Evolutionary conservation across 768 basidiomycete species (phyloP).

Genomic region (Lactarius quietus): DNA sequence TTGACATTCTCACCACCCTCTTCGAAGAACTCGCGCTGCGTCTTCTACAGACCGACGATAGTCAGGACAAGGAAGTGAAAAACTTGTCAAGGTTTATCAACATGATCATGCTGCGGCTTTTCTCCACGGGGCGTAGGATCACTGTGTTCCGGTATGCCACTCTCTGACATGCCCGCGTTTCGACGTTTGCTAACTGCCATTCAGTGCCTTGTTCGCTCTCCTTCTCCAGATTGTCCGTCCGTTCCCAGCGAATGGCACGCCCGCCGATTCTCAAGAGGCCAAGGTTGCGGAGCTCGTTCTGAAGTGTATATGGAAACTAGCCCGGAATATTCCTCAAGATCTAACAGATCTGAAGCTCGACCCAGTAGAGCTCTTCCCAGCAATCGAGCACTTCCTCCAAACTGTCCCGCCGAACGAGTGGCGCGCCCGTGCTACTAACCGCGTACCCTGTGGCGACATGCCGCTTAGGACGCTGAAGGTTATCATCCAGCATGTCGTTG

Average conservation of each 20-base stretch:
- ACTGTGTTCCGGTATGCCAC: constrained; percentile 79
- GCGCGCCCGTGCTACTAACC: constrained; percentile 86
- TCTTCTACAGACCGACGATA: constrained; percentile 91
- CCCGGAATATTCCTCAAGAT: constrained; percentile 90
- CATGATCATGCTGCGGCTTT: constrained; percentile 92
- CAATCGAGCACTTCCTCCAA: constrained; percentile 91
- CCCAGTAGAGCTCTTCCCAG: constrained; percentile 84
- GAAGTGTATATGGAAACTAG: constrained; percentile 98
- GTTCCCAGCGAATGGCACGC: constrained; percentile 70
- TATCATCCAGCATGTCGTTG: constrained; percentile 94
- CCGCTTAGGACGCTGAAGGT: constrained; percentile 97
- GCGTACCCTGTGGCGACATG: constrained; percentile 96
- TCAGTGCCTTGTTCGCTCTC: constrained; percentile 73
- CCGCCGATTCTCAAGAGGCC: constrained; percentile 73
- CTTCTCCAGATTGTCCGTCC: constrained; percentile 81
- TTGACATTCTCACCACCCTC: constrained; percentile 80
- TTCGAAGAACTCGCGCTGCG: constrained; percentile 89
- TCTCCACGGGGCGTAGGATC: constrained; percentile 87
- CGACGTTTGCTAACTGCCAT: neutral
- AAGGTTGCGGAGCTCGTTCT: constrained; percentile 90
- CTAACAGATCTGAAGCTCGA: constrained; percentile 75
- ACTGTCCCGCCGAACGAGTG: constrained; percentile 95
- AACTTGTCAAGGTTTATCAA: constrained; percentile 97
- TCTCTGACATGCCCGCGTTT: neutral
- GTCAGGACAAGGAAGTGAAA: constrained; percentile 75